A percentile compares a stretch with the other conserved stretches of the same genome.
Evolutionary conservation across 176 grass and related monocot species (phyloP).

Genomic region (Elaeis guineensis): DNA sequence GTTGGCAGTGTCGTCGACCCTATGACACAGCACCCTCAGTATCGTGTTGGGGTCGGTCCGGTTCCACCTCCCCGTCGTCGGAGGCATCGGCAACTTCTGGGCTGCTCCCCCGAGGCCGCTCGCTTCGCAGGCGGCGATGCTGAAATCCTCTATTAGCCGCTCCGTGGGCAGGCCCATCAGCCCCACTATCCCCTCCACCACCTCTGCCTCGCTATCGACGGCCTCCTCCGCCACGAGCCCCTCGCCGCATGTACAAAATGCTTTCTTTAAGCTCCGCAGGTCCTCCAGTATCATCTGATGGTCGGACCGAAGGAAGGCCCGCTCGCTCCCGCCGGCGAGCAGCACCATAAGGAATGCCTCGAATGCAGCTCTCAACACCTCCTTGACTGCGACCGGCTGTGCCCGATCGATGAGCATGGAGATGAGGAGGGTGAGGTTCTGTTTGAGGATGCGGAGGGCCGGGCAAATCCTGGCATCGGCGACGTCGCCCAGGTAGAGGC

Average conservation of each 20-base stretch:
- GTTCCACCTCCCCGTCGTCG: constrained; percentile 59
- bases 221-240: constrained; percentile 54
- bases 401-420: constrained; percentile 48
- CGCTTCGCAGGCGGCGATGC: constrained; percentile 42
- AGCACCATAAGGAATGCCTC: constrained; percentile 72
- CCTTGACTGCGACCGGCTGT: constrained; percentile 45
- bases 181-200: constrained; percentile 40
- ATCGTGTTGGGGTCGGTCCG: constrained; percentile 61
- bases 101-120: constrained; percentile 21
- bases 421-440: constrained; percentile 67
- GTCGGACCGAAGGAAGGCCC: constrained; percentile 45
- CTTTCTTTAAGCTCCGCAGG: constrained; percentile 60
- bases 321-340: constrained; percentile 56
- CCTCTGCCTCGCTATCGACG: constrained; percentile 41
- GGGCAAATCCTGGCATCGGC: constrained; percentile 43
- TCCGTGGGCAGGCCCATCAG: constrained; percentile 65
- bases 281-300: constrained; percentile 56
- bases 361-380: constrained; percentile 60
- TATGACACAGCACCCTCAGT: constrained; percentile 71
- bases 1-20: constrained; percentile 71
- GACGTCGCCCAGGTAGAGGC: constrained; percentile 37
- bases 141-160: constrained; percentile 51
- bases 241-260: constrained; percentile 64
- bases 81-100: constrained; percentile 43
- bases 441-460: constrained; percentile 48